Evolutionary conservation across 2,329 filamentous ascomycete species (phyloP), one percentile per base, ranked within the genome.

Genomic region (Fonsecaea multimorphosa): DNA sequence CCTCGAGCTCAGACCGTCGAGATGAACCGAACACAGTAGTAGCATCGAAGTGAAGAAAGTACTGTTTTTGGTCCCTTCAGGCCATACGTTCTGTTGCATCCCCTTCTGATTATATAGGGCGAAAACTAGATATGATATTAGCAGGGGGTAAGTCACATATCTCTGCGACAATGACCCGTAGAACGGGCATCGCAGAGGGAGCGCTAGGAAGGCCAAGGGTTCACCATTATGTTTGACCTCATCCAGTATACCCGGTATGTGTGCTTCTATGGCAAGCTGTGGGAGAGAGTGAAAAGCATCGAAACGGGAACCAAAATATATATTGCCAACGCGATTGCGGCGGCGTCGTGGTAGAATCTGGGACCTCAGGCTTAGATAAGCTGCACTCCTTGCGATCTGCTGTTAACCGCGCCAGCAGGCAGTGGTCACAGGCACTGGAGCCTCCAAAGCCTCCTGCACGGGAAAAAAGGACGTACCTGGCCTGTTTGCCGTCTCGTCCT

Each of bases 31-130:
- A 38, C 61, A 34, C 65, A 67, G 58, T 4, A 67, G 61, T 1
- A 67, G 52, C 65, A 67, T 67, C 1, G 61, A 62, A 2, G 65
- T 55, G 34, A 67, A 64, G 58, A 66, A 66, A 1, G 64, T 62
- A 31, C 55, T 27, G 44, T 66, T 44, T 38, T 62, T 62, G 46
- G 58, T 36, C 4, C 40, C 59, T 19, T 40, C 40, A 16, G 64
- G 64, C 64, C 64, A 66, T 22, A 66, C 58, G 19, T 36, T 53
- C 49, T 66, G 53, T n/a, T 58, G 46, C 64, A 66, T 66, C 9
- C 19, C n/a, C 36, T 38, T 62, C 36, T 66, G 64, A 34, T 59
- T 55, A 49, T 58, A 66, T 6, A 66, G 53, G 11, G 51, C 32
- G 29, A 66, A 66, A 9, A 62, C 64, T 66, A 32, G 19, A 49